Conservation (phyloP, 108 stramenopile species). For the Nitzschia putrida region DNA sequence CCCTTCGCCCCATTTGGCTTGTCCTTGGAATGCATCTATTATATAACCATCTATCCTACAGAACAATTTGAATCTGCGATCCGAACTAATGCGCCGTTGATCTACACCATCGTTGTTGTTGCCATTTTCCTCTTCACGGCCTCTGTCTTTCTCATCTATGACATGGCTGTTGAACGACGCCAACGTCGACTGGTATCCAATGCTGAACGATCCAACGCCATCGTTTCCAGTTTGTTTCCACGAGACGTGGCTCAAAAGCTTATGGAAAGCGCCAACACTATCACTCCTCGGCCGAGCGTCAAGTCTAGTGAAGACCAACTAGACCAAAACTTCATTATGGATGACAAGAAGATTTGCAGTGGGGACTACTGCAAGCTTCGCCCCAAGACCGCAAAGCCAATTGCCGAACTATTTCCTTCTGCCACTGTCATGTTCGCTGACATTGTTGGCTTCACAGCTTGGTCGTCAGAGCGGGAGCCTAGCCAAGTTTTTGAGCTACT, state of each 20-base stretch:
- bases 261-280: constrained; percentile 3
- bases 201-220: constrained; percentile 25
- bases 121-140: neutral
- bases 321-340: constrained; percentile 19
- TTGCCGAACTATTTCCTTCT: constrained; percentile 35
- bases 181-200: neutral
- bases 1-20: neutral
- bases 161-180: constrained; percentile 8
- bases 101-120: neutral
- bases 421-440: constrained; percentile 48
- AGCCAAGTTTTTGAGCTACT: constrained; percentile 40
- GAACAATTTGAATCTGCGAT: neutral
- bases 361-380: too few relatives aligned
- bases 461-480: constrained; percentile 44
- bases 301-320: neutral
- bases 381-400: neutral
- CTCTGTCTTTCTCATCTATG: constrained; percentile 1
- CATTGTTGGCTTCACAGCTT: constrained; percentile 61
- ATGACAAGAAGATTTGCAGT: constrained; percentile 21
- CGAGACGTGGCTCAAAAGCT: neutral
- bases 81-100: constrained; percentile 2
- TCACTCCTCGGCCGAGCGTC: neutral
- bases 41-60: constrained; percentile 25
- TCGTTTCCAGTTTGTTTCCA: constrained; percentile 32
- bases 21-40: neutral